These are phyloP conservation scores for Poa pratensis DNA, from an alignment of 176 grass and related monocot genomes.

Conservation along the genomic window DNA sequence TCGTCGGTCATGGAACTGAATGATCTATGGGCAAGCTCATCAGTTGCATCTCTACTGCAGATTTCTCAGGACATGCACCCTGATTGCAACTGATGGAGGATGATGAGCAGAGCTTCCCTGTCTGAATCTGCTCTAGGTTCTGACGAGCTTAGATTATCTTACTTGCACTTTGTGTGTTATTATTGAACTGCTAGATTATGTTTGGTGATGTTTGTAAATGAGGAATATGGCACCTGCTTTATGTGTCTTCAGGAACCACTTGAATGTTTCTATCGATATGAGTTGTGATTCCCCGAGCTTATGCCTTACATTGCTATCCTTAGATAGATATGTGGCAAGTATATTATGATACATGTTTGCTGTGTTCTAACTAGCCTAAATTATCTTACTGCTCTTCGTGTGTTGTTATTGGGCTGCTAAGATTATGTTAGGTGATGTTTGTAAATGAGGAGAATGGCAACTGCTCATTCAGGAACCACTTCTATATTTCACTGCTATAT, in stretches of 20 bases:
- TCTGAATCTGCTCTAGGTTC: constrained; percentile 3
- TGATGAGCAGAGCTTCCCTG: background rate
- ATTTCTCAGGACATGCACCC: background rate
- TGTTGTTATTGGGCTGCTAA: too few species aligned
- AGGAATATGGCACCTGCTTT: background rate
- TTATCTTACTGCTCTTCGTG: too few species aligned
- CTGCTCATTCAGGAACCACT: too few species aligned
- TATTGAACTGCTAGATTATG: background rate
- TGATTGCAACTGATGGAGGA: background rate
- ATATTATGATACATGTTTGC: too few species aligned
- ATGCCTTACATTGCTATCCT: background rate
- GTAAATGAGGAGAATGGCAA: too few species aligned
- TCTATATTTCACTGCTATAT: background rate
- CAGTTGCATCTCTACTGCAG: background rate
- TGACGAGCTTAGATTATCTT: constrained; percentile 19
- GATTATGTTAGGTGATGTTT: too few species aligned
- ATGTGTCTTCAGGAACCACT: background rate
- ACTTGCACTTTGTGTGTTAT: background rate
- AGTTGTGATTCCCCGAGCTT: background rate
- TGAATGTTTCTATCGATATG: background rate
- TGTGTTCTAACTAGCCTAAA: too few species aligned
- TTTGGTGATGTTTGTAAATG: background rate
- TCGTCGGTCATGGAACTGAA: background rate
- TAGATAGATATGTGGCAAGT: background rate
- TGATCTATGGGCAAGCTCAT: background rate